Percentiles rank a stretch among this genome's conserved stretches.
These are phyloP conservation scores for Phytophthora macrochlamydospora DNA, from an alignment of 352 stramenopile genomes.

Conservation along the genomic window DNA sequence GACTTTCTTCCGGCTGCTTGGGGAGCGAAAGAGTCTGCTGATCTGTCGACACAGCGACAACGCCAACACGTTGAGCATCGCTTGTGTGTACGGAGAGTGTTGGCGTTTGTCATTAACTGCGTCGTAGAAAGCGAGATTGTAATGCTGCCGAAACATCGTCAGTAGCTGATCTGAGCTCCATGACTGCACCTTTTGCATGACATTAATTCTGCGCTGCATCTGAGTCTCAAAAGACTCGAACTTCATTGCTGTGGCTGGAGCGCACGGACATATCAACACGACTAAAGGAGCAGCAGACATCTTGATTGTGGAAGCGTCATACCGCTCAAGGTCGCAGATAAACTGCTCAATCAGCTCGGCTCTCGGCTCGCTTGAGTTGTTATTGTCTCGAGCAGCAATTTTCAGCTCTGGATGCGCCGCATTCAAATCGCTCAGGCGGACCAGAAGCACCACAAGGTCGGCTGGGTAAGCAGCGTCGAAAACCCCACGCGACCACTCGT, in stretches of 20 bases:
- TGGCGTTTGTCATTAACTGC: conserved; percentile 50
- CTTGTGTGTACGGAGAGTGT: conserved; percentile 70
- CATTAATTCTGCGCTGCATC: conserved; percentile 16
- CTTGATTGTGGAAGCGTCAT: conserved; percentile 18
- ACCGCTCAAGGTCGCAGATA: conserved; percentile 28
- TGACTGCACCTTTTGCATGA: conserved; percentile 31
- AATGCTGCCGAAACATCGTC: conserved; percentile 37
- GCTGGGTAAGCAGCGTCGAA: conserved; percentile 9
- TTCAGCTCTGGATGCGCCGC: conserved; percentile 60
- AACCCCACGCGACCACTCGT: conserved; percentile 32
- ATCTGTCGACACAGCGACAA: conserved; percentile 56
- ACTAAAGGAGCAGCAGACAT: conserved; percentile 26
- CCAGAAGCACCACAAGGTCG: conserved; percentile 61
- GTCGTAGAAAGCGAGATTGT: conserved; percentile 48
- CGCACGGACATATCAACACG: conserved; percentile 46
- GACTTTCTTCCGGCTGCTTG: conserved; percentile 59
- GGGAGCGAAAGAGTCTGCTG: conserved; percentile 40
- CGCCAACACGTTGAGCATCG: conserved; percentile 61
- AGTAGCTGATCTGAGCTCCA: conserved; percentile 28
- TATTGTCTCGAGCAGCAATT: background rate
- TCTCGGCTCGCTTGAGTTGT: background rate
- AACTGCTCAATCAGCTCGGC: conserved; percentile 24
- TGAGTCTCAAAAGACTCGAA: conserved; percentile 18
- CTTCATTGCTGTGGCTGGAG: conserved; percentile 14
- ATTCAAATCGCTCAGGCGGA: conserved; percentile 64